Percentiles rank a stretch among this genome's conserved stretches.
phyloP scores from a whole-genome alignment of 345 rosid species.

The Ceriops tagal region DNA sequence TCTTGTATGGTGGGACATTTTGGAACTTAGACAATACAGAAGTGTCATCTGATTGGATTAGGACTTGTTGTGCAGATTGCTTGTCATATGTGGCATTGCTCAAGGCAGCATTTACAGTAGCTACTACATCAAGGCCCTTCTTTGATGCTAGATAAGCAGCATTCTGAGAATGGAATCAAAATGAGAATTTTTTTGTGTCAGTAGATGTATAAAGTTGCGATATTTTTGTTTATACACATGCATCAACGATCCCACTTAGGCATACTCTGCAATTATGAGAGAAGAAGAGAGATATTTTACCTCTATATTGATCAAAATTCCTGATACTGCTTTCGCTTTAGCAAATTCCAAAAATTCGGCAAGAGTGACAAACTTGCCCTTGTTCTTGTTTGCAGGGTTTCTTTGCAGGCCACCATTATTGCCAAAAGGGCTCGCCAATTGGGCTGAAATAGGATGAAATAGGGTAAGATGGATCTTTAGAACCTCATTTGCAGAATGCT shows the following conservation, averaged over 20 bases:
- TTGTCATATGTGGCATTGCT: slow-evolving; percentile 60
- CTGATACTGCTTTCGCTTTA: slow-evolving; percentile 63
- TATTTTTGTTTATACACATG: no score
- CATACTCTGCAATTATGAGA: background rate
- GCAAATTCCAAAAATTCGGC: slow-evolving; percentile 65
- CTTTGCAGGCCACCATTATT: slow-evolving; percentile 29
- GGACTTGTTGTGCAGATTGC: slow-evolving; percentile 64
- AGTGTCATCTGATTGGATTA: slow-evolving; percentile 74
- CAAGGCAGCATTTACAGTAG: slow-evolving; percentile 45
- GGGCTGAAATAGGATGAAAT: slow-evolving; percentile 51
- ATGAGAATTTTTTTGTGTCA: background rate
- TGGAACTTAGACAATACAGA: slow-evolving; percentile 57
- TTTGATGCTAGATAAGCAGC: slow-evolving; percentile 84
- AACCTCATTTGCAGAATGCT: background rate
- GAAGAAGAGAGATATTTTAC: slow-evolving; percentile 27
- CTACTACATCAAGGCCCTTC: slow-evolving; percentile 61
- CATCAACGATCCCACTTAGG: no score
- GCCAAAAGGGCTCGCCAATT: slow-evolving; percentile 54
- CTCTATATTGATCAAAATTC: slow-evolving; percentile 70
- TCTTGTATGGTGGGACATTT: slow-evolving; percentile 42
- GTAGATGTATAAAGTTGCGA: no score
- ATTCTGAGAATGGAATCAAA: slow-evolving; percentile 37
- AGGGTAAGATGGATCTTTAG: background rate
- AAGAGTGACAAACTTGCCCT: slow-evolving; percentile 61
- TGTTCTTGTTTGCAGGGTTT: slow-evolving; percentile 62